A percentile compares a stretch with the other conserved stretches of the same genome.
These are phyloP conservation scores for Hygrophila difformis DNA, from an alignment of 257 asterid species.

Conservation along the genomic window DNA sequence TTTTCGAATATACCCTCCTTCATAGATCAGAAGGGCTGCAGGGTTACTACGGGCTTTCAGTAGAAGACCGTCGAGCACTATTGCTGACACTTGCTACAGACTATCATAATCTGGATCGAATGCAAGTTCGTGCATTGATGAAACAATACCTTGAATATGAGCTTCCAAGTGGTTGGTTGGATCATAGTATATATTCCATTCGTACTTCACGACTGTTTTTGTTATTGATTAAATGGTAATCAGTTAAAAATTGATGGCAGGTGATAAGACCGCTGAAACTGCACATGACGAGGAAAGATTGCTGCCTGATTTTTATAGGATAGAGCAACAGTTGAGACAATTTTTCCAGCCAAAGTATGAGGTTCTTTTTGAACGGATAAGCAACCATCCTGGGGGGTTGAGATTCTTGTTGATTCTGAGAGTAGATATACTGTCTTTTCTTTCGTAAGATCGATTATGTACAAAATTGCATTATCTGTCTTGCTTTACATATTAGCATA, in stretches of 20 bases:
- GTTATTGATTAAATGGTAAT: slow-evolving; percentile 5
- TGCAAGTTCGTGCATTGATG: slow-evolving; percentile 70
- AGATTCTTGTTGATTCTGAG: no score
- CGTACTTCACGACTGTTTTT: slow-evolving; percentile 4
- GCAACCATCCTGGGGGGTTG: no score
- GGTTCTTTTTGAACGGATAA: slow-evolving; percentile 61
- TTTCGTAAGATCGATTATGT: slow-evolving; percentile 8
- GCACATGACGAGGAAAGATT: slow-evolving; percentile 58
- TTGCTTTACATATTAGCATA: background rate
- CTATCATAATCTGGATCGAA: slow-evolving; percentile 74
- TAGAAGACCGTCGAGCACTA: slow-evolving; percentile 43
- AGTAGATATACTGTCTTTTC: no score
- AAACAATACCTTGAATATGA: slow-evolving; percentile 80
- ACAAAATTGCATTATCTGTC: slow-evolving; percentile 10
- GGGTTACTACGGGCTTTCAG: slow-evolving; percentile 70
- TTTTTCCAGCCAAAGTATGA: slow-evolving; percentile 89
- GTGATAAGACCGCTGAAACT: slow-evolving; percentile 41
- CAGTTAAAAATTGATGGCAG: slow-evolving; percentile 21
- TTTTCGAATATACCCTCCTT: slow-evolving; percentile 3
- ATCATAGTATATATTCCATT: slow-evolving; percentile 9
- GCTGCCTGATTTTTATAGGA: slow-evolving; percentile 71
- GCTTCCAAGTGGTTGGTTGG: slow-evolving; percentile 64
- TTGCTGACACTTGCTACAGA: slow-evolving; percentile 63
- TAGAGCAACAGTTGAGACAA: slow-evolving; percentile 67
- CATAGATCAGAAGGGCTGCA: slow-evolving; percentile 21